A percentile compares a stretch with the other conserved stretches of the same genome.
phyloP scores from a whole-genome alignment of 176 grass and related monocot genomes.

The Alopecurus myosuroides region DNA sequence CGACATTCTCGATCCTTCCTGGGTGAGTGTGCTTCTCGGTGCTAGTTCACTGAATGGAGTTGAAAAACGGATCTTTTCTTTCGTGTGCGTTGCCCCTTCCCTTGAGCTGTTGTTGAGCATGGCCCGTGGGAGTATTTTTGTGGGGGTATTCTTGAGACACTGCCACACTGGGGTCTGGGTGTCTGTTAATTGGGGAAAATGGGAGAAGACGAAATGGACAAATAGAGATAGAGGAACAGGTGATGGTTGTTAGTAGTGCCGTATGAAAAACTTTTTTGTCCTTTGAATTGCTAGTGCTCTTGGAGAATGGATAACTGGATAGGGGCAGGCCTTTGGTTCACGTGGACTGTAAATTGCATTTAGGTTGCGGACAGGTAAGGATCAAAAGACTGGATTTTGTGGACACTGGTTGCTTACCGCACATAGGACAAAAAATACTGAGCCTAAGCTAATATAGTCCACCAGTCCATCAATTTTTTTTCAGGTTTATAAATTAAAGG shows the following conservation, averaged over 20 bases:
- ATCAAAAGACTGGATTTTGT: neutral
- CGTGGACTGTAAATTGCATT: neutral
- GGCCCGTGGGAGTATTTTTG: too few relatives aligned
- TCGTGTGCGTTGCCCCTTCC: too few relatives aligned
- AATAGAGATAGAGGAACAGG: neutral
- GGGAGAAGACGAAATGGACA: neutral
- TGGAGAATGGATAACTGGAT: neutral
- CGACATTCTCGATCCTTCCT: slow-evolving; percentile 94
- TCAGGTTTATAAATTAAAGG: neutral
- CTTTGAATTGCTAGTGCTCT: neutral
- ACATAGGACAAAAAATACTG: neutral
- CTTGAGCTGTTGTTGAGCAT: too few relatives aligned
- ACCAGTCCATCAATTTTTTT: neutral
- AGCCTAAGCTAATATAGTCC: neutral
- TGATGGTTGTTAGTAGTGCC: neutral
- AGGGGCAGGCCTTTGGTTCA: neutral
- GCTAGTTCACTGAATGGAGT: neutral
- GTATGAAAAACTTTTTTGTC: neutral
- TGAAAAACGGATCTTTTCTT: slow-evolving; percentile 15
- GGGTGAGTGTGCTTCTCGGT: slow-evolving; percentile 57
- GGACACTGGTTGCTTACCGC: neutral
- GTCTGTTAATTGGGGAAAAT: neutral
- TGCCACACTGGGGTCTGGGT: too few relatives aligned
- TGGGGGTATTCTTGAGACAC: neutral
- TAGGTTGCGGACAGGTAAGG: neutral